These are phyloP conservation scores for Lasiodiplodia sp. DNA, from an alignment of 2,329 filamentous ascomycete genomes.

Conservation along the genomic window DNA sequence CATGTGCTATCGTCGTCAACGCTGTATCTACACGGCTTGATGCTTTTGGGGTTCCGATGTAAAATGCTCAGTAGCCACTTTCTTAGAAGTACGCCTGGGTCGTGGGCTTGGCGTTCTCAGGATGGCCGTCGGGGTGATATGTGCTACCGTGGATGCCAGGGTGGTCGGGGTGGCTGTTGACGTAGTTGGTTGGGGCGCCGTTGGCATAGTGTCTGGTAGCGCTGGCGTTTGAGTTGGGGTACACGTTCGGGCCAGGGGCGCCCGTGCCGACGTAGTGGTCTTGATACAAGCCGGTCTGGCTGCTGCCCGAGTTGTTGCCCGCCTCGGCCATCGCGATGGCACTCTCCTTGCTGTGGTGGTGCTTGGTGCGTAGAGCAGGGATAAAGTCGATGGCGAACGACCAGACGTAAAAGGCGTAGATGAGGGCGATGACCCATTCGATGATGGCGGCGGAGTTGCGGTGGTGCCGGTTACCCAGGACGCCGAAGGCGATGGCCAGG, in stretches of 20 bases:
- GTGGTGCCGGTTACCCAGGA: constrained; percentile 56
- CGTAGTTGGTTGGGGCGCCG: constrained; percentile 9
- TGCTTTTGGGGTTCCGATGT: background rate
- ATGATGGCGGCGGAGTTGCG: constrained; percentile 77
- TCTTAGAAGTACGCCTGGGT: constrained; percentile 4
- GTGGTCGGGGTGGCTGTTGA: constrained; percentile 4
- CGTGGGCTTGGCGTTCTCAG: constrained; percentile 8
- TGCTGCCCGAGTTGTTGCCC: constrained; percentile 2
- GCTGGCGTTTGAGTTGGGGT: constrained; percentile 22
- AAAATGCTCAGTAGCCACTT: background rate
- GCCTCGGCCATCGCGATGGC: constrained; percentile 41
- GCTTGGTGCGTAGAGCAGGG: constrained; percentile 73
- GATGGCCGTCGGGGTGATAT: constrained; percentile 30
- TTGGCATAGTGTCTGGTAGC: constrained; percentile 20
- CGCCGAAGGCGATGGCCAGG: constrained; percentile 76
- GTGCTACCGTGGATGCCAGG: constrained; percentile 26
- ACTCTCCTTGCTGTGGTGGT: constrained; percentile 47
- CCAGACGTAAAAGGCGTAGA: constrained; percentile 88
- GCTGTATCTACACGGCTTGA: background rate
- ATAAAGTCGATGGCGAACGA: constrained; percentile 88
- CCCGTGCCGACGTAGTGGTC: constrained; percentile 9
- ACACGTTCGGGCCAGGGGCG: constrained; percentile 20
- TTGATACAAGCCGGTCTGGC: constrained; percentile 20
- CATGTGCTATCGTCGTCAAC: background rate
- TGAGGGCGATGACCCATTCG: constrained; percentile 80